These are phyloP conservation scores for Phytophthora citrophthora DNA, from an alignment of 352 stramenopile species.

Conservation along the genomic window DNA sequence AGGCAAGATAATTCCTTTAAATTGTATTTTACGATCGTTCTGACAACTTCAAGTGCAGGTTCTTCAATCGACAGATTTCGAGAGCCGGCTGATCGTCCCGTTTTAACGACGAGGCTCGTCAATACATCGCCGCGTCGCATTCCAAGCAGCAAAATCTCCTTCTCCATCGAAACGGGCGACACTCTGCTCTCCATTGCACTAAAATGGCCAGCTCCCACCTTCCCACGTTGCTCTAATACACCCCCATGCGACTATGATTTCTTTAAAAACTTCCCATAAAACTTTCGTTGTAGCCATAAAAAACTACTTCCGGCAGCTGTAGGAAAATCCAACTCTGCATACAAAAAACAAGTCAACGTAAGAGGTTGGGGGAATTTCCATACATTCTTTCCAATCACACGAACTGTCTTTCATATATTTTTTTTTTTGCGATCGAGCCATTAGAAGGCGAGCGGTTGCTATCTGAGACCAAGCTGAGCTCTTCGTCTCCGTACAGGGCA, in stretches of 20 bases:
- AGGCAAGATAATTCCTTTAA: conserved; percentile 28
- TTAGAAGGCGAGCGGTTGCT: conserved; percentile 8
- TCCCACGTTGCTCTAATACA: too few species aligned
- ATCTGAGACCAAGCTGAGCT: conserved; percentile 14
- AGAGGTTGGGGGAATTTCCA: conserved; percentile 2
- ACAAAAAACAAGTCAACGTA: conserved; percentile 11
- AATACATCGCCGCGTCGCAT: conserved; percentile 13
- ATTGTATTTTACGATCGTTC: too few species aligned
- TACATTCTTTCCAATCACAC: conserved; percentile 9
- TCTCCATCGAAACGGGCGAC: conserved; percentile 25
- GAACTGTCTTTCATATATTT: conserved; percentile 36
- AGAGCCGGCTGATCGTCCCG: conserved; percentile 58
- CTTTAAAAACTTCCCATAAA: too few species aligned
- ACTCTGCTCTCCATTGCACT: too few species aligned
- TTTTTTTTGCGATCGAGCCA: conserved; percentile 10
- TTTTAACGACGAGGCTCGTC: conserved; percentile 47
- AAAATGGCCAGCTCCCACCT: too few species aligned
- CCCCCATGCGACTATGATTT: background rate
- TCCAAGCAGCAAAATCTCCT: conserved; percentile 1
- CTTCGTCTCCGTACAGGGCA: background rate
- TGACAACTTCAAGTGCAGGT: conserved; percentile 38
- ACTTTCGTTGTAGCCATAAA: background rate
- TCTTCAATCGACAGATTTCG: conserved; percentile 66
- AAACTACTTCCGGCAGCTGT: conserved; percentile 16
- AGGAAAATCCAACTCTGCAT: conserved; percentile 15